Conservation (phyloP, 1,284 basidiomycete genomes). For the Puccinia polysora region DNA sequence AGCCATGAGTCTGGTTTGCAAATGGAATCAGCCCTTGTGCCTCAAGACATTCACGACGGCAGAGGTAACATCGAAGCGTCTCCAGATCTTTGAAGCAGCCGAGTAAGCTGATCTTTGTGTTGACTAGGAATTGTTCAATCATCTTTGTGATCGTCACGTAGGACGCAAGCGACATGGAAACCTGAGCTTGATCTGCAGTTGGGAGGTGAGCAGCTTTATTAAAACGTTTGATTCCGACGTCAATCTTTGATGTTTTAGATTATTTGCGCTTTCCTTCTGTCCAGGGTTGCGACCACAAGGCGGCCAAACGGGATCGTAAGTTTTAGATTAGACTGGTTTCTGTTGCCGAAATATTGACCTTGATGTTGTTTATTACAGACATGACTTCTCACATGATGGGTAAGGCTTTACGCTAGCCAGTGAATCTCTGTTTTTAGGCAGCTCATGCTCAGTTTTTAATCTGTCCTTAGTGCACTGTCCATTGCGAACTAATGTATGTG, state of each 20-base stretch:
- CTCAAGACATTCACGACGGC: conserved; percentile 8
- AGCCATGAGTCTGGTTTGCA: conserved; percentile 23
- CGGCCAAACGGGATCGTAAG: conserved; percentile 41
- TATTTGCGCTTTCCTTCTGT: background rate
- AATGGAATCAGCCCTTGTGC: conserved; percentile 34
- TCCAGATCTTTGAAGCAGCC: background rate
- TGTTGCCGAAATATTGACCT: background rate
- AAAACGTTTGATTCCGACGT: background rate
- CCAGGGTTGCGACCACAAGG: conserved; percentile 40
- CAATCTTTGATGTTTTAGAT: background rate
- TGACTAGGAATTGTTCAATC: conserved; percentile 38
- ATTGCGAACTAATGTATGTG: conserved; percentile 41
- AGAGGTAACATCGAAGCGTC: conserved; percentile 11
- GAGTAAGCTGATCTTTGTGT: background rate
- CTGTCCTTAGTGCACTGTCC: conserved; percentile 35
- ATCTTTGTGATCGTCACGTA: conserved; percentile 40
- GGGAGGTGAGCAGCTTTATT: conserved; percentile 13
- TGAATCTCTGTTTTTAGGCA: no score
- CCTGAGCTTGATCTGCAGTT: conserved; percentile 39
- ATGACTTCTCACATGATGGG: conserved; percentile 44
- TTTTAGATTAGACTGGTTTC: background rate
- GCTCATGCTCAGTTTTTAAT: no score
- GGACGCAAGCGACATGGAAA: conserved; percentile 41
- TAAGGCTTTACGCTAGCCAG: conserved; percentile 15
- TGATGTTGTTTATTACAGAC: conserved; percentile 11